Evolutionary conservation across 148 eudicot genomes (phyloP), one percentile per base, ranked within the genome.

Genomic region (Selenicereus undatus): DNA sequence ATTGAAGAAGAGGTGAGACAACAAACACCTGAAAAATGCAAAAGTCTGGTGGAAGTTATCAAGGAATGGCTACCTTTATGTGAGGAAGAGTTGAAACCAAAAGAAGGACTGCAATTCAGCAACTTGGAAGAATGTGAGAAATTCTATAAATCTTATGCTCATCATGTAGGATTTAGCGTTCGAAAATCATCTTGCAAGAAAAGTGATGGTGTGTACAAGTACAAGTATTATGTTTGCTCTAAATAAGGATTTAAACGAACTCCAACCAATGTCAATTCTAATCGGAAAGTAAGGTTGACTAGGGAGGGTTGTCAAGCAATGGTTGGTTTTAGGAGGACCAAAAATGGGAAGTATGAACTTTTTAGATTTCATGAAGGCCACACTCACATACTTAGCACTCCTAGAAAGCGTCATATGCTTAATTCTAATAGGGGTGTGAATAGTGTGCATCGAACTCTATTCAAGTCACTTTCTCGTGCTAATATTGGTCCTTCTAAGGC

Each of bases 111-210:
- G 12, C 35, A 26, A 6, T 66, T 66, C 26, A 35, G 11, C 0
- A 66, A 11, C 71, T 10, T 66, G 16, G 35, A 66, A 12, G 35
- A 66, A 66, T 66, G 71, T 66, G 35, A 27, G 71, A 66, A 66
- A 26, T 66, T 66, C 35, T 66, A 66, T 66, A 66, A 66, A 66
- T 24, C 71, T 27, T 66, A 66, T 66, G 35, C 71, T 26, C 71
- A 66, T 66, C 71, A 24, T 66, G 71, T 66, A 26, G 71, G 71
- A 9, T 66, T 66, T 26, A 66, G 71, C 27, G 17, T 27, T 66
- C 35, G 17, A 27, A 66, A 26, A 66, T 66, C 35, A 27, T 26
- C 35, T 0, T 66, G 17, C 9, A 66, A 66, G 32, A 66, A 66
- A 4, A 29, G 11, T 26, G 17, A 27, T 8, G 32, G 71, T 0